Evolutionary conservation across 371 early-diverging fungal genomes (phyloP).

Genomic region (Enterocytospora artemiae): DNA sequence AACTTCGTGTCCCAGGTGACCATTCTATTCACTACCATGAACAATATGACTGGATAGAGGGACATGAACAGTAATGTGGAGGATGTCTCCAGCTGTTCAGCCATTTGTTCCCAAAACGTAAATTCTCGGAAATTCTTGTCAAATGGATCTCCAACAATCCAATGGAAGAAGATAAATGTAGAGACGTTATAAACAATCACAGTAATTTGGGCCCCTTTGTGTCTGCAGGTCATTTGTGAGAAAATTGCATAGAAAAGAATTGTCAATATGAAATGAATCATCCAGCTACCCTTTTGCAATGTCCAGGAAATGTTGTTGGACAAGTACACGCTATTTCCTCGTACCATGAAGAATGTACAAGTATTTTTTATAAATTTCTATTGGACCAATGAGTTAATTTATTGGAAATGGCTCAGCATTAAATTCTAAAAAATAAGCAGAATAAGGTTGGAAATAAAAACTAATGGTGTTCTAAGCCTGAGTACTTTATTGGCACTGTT

Average conservation of each 20-base stretch:
- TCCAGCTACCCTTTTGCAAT: conserved; percentile 46
- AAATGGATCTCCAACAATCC: conserved; percentile 59
- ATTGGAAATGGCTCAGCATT: too few relatives aligned
- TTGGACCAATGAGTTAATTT: too few relatives aligned
- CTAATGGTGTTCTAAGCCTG: too few relatives aligned
- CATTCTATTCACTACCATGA: conserved; percentile 45
- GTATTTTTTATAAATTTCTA: too few relatives aligned
- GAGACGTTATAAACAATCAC: conserved; percentile 54
- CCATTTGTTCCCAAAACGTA: conserved; percentile 59
- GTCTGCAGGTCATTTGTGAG: conserved; percentile 23
- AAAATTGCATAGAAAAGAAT: conserved; percentile 21
- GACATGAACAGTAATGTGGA: conserved; percentile 53
- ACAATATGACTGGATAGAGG: conserved; percentile 53
- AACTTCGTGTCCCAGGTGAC: conserved; percentile 48
- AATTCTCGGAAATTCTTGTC: conserved; percentile 43
- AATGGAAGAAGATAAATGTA: conserved; percentile 58
- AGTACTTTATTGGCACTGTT: too few relatives aligned
- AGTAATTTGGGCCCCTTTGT: conserved; percentile 44
- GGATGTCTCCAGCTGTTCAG: conserved; percentile 51
- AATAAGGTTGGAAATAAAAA: too few relatives aligned
- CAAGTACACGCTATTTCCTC: conserved; percentile 26
- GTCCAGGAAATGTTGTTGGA: conserved; percentile 56
- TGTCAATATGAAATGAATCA: conserved; percentile 43
- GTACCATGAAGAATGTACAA: too few relatives aligned
- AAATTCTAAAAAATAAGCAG: too few relatives aligned